Conservation (phyloP, 2,329 filamentous ascomycete genomes). For the Bipolaris zeicola region DNA sequence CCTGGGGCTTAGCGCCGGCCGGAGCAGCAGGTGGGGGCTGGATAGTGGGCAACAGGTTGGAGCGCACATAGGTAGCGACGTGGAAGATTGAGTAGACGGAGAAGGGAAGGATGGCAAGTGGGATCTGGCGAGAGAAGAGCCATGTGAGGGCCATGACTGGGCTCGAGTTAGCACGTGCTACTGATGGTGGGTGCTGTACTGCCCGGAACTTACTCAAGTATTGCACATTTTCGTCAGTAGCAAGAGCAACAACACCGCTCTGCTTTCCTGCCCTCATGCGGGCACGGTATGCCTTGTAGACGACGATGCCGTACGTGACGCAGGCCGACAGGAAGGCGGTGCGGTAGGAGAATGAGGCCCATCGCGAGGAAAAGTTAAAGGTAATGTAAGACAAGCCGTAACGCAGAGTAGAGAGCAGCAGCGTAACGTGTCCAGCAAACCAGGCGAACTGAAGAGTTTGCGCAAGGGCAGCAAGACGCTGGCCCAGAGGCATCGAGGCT, state of each 20-base stretch:
- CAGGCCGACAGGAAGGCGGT: conserved; percentile 88
- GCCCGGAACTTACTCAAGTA: conserved; percentile 75
- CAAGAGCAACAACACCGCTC: conserved; percentile 67
- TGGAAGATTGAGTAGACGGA: conserved; percentile 98
- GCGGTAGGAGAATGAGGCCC: conserved; percentile 85
- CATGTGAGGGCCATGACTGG: conserved; percentile 91
- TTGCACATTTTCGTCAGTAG: conserved; percentile 94
- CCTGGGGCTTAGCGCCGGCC: conserved; percentile 62
- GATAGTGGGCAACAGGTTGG: conserved; percentile 88
- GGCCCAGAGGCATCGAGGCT: conserved; percentile 69
- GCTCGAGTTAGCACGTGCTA: conserved; percentile 28
- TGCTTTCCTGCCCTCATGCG: conserved; percentile 75
- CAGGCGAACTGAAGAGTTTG: conserved; percentile 89
- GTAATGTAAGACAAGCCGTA: conserved; percentile 86
- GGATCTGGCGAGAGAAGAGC: conserved; percentile 89
- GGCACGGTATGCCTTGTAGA: conserved; percentile 95
- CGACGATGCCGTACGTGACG: conserved; percentile 94
- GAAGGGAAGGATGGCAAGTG: conserved; percentile 90
- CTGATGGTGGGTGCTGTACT: background rate
- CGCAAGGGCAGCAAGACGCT: conserved; percentile 77
- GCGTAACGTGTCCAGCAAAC: conserved; percentile 75
- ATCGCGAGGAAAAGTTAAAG: conserved; percentile 81
- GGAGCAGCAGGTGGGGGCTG: conserved; percentile 65
- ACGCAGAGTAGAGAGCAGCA: conserved; percentile 81
- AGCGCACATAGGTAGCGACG: conserved; percentile 93